These are phyloP conservation scores for Neofusicoccum sp. DNA, from an alignment of 2,329 filamentous ascomycete species.

Conservation along the genomic window DNA sequence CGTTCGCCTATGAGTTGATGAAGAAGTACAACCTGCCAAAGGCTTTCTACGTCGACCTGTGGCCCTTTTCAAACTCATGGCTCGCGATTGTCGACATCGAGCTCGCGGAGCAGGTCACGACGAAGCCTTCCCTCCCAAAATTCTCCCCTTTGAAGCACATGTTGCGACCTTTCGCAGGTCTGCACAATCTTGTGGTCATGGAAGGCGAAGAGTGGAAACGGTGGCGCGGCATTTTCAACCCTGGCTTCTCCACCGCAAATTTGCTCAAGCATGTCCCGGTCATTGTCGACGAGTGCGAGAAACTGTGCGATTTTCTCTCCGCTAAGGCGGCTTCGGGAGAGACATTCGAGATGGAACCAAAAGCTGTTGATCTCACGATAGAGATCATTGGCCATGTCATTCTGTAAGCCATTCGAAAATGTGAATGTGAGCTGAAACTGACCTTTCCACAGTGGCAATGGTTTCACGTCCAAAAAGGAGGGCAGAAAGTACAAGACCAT, in stretches of 20 bases:
- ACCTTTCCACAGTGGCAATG: background rate
- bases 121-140: background rate
- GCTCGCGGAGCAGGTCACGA: background rate
- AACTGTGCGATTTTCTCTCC: slow-evolving; percentile 19
- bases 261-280: slow-evolving; percentile 23
- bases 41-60: slow-evolving; percentile 14
- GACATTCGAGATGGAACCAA: slow-evolving; percentile 13
- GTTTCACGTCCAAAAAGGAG: background rate
- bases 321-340: background rate
- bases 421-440: slow-evolving; percentile 21
- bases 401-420: slow-evolving; percentile 25
- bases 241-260: slow-evolving; percentile 26
- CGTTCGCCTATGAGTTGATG: background rate
- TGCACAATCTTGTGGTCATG: slow-evolving; percentile 12
- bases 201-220: slow-evolving; percentile 27
- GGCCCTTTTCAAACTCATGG: slow-evolving; percentile 3
- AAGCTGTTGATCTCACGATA: slow-evolving; percentile 6
- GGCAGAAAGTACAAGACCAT: background rate
- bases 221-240: slow-evolving; percentile 25
- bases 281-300: slow-evolving; percentile 25
- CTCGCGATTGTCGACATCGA: background rate
- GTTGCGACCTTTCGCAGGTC: slow-evolving; percentile 4
- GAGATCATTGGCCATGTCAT: slow-evolving; percentile 18
- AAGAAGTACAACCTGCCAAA: slow-evolving; percentile 3
- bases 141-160: background rate